Percentiles rank a stretch among this genome's conserved stretches.
These are phyloP conservation scores for Coemansia sp. DNA, from an alignment of 192 early-diverging fungal species.

Conservation along the genomic window DNA sequence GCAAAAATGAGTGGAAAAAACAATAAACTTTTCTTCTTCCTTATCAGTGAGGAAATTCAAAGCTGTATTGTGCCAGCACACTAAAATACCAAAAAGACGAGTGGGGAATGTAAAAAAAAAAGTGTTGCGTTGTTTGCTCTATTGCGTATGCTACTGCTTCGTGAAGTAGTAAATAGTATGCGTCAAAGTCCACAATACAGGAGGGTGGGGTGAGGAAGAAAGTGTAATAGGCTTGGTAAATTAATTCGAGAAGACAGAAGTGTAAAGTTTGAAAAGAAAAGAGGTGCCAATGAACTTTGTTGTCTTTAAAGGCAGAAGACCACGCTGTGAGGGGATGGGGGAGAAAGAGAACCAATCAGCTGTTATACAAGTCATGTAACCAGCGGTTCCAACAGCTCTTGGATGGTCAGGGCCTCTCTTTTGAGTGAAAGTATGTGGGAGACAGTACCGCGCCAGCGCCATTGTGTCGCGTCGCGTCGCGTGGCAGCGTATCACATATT, in stretches of 20 bases:
- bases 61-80: not conserved
- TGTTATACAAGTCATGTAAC: not conserved
- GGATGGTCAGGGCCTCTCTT: not conserved
- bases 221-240: not conserved
- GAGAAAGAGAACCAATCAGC: not conserved
- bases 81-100: not conserved
- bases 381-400: not conserved
- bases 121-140: not conserved
- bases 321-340: not conserved
- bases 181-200: not conserved
- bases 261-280: not conserved
- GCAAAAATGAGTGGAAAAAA: not conserved
- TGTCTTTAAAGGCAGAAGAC: not conserved
- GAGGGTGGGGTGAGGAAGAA: not conserved
- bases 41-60: not conserved
- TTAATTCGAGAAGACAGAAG: not conserved
- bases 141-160: not conserved
- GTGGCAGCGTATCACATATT: not conserved
- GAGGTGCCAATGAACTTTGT: not conserved
- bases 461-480: not conserved
- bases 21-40: not conserved
- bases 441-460: not conserved
- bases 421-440: not conserved
- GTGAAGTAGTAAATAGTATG: not conserved
- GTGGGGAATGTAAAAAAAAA: too few relatives aligned